Base-by-base conservation (phyloP, 495 filamentous ascomycete species). In the Xylaria nigripes region DNA sequence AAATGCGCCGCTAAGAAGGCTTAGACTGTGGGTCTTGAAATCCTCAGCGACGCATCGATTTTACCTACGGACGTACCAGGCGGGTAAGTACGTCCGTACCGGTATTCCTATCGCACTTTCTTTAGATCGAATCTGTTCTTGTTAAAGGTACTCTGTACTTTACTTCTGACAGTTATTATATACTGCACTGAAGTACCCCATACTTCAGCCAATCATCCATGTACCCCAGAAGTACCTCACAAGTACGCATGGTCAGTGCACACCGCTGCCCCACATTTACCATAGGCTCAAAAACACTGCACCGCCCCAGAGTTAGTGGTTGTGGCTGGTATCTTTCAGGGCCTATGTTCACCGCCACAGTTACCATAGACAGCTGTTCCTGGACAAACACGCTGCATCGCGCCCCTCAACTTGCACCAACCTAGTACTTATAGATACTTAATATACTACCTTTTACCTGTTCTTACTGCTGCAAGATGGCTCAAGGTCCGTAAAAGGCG, bases 401-500 rank as follows among this genome's bases (percentile, higher is more conserved):
- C 4, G 3, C 25, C 4, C 9, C 25, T 3, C 3, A 3, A 9
- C 25, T 4, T 29, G 4, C 3, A 29, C 22, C 24, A 38, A 29
- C 12, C 15, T 34, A 8, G 32, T 34, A 34, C 32, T 13, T 15
- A 15, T 34, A 34, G 6, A 34, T 10, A 7, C 12, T 15, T 8
- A 8, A 40, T 54, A 50, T 15, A 34, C 32, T 34, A 34, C 12
- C n/a, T 4, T 1, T 22, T 40, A 15, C 6, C 16, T 34, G 46
- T 22, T 30, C 0, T 40, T 22, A 15, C 42, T 57, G 53, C 57
- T 65, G 55, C 51, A 61, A 59, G 12, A 67, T 67, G 64, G 59
- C 59, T 49, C 45, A 19, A 60, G n/a, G 16, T 65, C 62, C 61
- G 56, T 67, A 67, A 59, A n/a, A 65, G 27, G 44, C 54, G 36